Evolutionary conservation across 2,329 filamentous ascomycete genomes (phyloP).

Genomic region (Colletotrichum costaricense): DNA sequence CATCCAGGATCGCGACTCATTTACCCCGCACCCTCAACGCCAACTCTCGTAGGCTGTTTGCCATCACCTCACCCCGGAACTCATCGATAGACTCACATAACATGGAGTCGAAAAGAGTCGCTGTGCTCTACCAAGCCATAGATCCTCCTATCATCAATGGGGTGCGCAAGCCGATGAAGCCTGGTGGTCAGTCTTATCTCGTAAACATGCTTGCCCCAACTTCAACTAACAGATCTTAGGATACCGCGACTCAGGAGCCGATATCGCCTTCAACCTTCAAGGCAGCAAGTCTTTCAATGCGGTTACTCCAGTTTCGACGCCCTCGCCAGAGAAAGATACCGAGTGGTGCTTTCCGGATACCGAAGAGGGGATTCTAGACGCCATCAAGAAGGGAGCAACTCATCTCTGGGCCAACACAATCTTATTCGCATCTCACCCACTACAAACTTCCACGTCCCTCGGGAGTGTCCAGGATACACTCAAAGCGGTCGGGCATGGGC

Average conservation of each 20-base stretch:
- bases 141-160: conserved; percentile 59
- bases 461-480: conserved; percentile 44
- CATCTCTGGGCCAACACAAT: conserved; percentile 64
- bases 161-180: conserved; percentile 60
- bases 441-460: conserved; percentile 53
- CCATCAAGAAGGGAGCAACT: conserved; percentile 53
- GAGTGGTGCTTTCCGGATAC: conserved; percentile 58
- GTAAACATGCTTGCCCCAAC: no score
- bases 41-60: no score
- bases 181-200: conserved; percentile 48
- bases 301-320: conserved; percentile 43
- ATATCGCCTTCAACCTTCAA: conserved; percentile 56
- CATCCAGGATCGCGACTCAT: not conserved
- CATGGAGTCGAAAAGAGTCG: conserved; percentile 42
- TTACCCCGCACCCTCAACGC: no score
- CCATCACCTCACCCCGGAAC: not conserved
- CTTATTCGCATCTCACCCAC: conserved; percentile 58
- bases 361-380: conserved; percentile 52
- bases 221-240: conserved; percentile 42
- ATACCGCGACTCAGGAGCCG: conserved; percentile 60
- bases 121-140: conserved; percentile 58
- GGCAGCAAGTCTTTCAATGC: conserved; percentile 43
- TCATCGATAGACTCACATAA: not conserved
- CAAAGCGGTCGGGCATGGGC: conserved; percentile 57
- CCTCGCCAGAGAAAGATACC: conserved; percentile 43